Conservation (phyloP, 2,329 filamentous ascomycete species). For the Scedosporium aurantiacum region DNA sequence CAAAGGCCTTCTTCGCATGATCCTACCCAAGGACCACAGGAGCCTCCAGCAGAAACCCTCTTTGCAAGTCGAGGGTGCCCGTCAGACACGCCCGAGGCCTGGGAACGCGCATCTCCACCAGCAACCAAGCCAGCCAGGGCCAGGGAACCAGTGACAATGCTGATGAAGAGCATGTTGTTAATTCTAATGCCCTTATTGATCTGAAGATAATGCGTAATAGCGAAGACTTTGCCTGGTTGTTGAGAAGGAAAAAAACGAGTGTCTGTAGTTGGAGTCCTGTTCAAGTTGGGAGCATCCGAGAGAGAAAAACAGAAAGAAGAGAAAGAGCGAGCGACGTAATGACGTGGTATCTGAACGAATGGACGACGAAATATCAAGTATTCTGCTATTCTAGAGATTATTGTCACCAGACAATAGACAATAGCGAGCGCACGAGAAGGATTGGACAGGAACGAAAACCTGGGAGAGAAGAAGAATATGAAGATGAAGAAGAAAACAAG, state of each 20-base stretch:
- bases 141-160: neutral
- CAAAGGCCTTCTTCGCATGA: neutral
- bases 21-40: neutral
- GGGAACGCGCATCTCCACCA: neutral
- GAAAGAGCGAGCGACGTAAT: too few species aligned
- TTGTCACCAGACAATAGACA: too few species aligned
- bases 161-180: neutral
- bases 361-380: too few species aligned
- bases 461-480: too few species aligned
- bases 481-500: too few species aligned
- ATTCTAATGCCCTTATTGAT: neutral
- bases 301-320: too few species aligned
- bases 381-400: too few species aligned
- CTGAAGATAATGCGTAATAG: neutral
- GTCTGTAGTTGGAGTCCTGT: neutral
- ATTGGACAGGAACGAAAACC: too few species aligned
- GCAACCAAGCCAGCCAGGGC: neutral
- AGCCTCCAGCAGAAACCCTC: neutral
- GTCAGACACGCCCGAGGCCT: neutral
- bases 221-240: too few species aligned
- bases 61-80: neutral
- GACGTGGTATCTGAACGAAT: too few species aligned
- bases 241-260: neutral
- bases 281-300: too few species aligned
- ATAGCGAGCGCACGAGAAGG: too few species aligned